phyloP scores from a whole-genome alignment of 768 basidiomycete genomes.

The Xanthoconium stramineum region DNA sequence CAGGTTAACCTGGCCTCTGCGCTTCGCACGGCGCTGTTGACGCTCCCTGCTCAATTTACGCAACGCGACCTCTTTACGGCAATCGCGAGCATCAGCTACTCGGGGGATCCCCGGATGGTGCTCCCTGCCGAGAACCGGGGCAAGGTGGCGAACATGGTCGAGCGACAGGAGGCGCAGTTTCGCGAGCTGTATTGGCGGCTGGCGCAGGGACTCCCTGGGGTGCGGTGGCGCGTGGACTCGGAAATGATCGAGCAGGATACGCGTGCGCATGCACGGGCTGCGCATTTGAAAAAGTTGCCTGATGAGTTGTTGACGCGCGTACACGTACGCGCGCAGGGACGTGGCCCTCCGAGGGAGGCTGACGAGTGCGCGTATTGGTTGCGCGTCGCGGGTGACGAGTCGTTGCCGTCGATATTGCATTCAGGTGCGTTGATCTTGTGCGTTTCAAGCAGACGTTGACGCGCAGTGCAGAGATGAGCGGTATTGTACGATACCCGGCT shows the following conservation, averaged over 20 bases:
- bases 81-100: conserved; percentile 84
- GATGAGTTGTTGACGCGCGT: conserved; percentile 58
- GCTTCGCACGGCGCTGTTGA: conserved; percentile 84
- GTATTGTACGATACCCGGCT: conserved; percentile 81
- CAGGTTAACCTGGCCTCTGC: conserved; percentile 93
- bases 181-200: conserved; percentile 81
- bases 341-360: conserved; percentile 43
- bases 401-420: conserved; percentile 49
- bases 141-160: conserved; percentile 94
- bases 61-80: conserved; percentile 81
- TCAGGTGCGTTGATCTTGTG: conserved; percentile 40
- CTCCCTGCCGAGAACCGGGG: conserved; percentile 91
- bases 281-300: conserved; percentile 78
- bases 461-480: conserved; percentile 55
- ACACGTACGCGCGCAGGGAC: conserved; percentile 33
- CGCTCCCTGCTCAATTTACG: conserved; percentile 77
- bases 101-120: conserved; percentile 90
- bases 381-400: conserved; percentile 62
- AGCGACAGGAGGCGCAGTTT: conserved; percentile 78
- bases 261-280: conserved; percentile 60
- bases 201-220: conserved; percentile 75
- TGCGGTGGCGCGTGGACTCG: conserved; percentile 61
- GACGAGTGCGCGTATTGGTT: conserved; percentile 79
- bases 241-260: conserved; percentile 70
- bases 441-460: neutral